Percentiles rank a stretch among this genome's conserved stretches.
Conservation (phyloP, 2,329 filamentous ascomycete genomes). For the Botryotinia globosa region DNA sequence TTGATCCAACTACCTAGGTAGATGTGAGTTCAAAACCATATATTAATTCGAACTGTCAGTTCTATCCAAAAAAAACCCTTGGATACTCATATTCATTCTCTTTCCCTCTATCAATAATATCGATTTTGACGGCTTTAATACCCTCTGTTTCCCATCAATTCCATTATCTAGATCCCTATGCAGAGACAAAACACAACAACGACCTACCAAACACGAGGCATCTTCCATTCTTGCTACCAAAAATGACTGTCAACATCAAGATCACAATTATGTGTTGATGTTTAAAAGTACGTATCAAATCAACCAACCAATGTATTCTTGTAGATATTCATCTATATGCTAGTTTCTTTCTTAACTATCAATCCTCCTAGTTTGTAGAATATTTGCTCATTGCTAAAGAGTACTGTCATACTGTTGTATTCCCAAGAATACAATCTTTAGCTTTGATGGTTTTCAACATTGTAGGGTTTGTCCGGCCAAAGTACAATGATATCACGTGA, state of each 20-base stretch:
- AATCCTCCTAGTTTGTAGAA: not conserved
- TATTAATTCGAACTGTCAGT: not conserved
- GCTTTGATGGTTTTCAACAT: not conserved
- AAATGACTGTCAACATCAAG: not conserved
- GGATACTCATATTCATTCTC: not conserved
- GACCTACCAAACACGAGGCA: not conserved
- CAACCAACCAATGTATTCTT: not conserved
- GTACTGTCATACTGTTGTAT: not conserved
- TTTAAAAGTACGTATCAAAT: not conserved
- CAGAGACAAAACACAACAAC: not conserved
- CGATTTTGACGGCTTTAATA: not conserved
- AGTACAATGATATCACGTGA: not conserved
- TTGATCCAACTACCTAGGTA: not conserved
- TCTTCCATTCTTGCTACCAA: not conserved
- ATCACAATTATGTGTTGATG: not conserved
- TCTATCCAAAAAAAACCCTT: not conserved
- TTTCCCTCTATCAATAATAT: not conserved
- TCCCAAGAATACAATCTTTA: not conserved
- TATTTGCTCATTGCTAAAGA: not conserved
- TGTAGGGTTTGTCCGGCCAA: not conserved
- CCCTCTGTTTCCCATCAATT: not conserved
- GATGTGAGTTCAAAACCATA: not conserved
- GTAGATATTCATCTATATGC: rapidly evolving
- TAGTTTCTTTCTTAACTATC: not conserved
- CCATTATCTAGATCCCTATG: not conserved